A percentile compares a stretch with the other conserved stretches of the same genome.
Evolutionary conservation across 805 yeast species (phyloP).

Genomic region (Suhomyces faveliae): DNA sequence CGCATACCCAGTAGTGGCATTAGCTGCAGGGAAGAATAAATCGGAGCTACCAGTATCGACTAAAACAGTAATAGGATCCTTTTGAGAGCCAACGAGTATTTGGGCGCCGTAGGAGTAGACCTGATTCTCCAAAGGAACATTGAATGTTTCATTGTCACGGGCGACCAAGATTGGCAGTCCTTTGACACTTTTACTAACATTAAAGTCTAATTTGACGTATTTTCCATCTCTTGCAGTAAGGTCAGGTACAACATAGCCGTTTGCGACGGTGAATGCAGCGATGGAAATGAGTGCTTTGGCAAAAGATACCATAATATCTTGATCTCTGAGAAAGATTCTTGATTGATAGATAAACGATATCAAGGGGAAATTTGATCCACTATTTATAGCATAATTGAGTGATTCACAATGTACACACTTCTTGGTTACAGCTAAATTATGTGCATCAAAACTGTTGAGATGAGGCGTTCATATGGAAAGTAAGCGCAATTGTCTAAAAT

Average conservation of each 20-base stretch:
- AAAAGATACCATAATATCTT: not conserved
- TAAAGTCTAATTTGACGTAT: not conserved
- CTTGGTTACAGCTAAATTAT: not conserved
- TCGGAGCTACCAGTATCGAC: conserved; percentile 45
- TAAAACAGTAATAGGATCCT: conserved; percentile 26
- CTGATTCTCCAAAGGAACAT: not conserved
- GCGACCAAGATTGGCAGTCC: not conserved
- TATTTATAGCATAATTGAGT: not conserved
- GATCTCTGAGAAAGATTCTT: not conserved
- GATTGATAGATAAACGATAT: not conserved
- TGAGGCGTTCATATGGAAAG: too few relatives aligned
- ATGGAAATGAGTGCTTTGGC: not conserved
- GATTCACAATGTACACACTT: not conserved
- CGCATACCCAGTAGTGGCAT: not conserved
- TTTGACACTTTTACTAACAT: not conserved
- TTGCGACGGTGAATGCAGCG: not conserved
- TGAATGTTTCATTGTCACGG: not conserved
- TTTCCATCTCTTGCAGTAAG: not conserved
- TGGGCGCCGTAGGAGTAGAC: not conserved
- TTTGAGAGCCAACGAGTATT: conserved; percentile 28
- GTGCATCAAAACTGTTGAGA: not conserved
- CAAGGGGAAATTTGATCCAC: not conserved
- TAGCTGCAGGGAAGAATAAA: conserved; percentile 23
- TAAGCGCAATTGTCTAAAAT: not conserved
- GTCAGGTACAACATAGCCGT: not conserved